phyloP scores from a whole-genome alignment of 805 yeast genomes.

The Komagataella kurtzmanii region DNA sequence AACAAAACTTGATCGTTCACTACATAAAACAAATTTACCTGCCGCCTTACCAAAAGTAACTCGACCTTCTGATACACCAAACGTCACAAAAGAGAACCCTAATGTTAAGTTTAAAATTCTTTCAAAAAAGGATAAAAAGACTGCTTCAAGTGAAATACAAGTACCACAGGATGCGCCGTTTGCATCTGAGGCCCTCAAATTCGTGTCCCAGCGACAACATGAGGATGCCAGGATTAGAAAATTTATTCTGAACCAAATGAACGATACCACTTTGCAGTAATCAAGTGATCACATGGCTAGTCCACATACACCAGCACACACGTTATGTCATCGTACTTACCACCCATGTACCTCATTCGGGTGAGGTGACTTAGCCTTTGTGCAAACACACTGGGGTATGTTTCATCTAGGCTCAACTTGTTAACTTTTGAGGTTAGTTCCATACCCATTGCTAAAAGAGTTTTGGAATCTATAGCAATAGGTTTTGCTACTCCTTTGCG shows the following conservation, averaged over 20 bases:
- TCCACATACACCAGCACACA: constrained; percentile 58
- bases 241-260: neutral
- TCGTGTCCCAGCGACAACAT: neutral
- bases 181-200: neutral
- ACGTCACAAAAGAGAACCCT: neutral
- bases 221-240: neutral
- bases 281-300: constrained; percentile 3
- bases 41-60: neutral
- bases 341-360: constrained; percentile 47
- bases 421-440: constrained; percentile 56
- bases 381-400: constrained; percentile 76
- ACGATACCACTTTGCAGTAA: neutral
- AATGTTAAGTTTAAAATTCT: neutral
- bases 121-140: neutral
- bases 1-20: neutral
- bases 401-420: constrained; percentile 54
- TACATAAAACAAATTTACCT: neutral
- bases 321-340: constrained; percentile 93
- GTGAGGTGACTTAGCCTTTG: constrained; percentile 57
- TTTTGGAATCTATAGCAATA: constrained; percentile 28
- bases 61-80: neutral
- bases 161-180: neutral
- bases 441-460: constrained; percentile 5
- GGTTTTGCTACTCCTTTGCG: neutral
- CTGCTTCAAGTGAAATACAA: neutral